These are phyloP conservation scores for Crucibulum laeve DNA, from an alignment of 768 basidiomycete genomes.

Conservation along the genomic window DNA sequence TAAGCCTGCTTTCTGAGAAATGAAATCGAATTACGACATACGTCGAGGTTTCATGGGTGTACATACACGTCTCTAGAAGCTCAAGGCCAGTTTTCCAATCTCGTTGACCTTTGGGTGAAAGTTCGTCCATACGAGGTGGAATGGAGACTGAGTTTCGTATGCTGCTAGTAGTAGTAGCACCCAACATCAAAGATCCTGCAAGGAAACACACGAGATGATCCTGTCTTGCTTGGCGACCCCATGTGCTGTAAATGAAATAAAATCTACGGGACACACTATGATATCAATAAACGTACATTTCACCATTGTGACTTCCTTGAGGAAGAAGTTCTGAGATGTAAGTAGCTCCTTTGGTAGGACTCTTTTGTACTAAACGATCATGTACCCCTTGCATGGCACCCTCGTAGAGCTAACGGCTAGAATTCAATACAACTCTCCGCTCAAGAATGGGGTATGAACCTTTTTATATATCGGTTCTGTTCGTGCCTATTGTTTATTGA, in stretches of 20 bases:
- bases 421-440: too few relatives aligned
- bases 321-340: slow-evolving; percentile 68
- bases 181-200: slow-evolving; percentile 71
- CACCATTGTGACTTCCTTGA: background rate
- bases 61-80: slow-evolving; percentile 68
- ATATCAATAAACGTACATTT: background rate
- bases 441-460: slow-evolving; percentile 10
- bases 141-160: slow-evolving; percentile 34
- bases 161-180: slow-evolving; percentile 52
- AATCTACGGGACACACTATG: background rate
- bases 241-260: slow-evolving; percentile 28
- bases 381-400: slow-evolving; percentile 68
- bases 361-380: slow-evolving; percentile 50
- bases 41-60: slow-evolving; percentile 24
- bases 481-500: slow-evolving; percentile 48
- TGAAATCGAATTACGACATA: background rate
- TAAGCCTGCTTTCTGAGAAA: too few relatives aligned
- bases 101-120: slow-evolving; percentile 42
- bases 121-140: slow-evolving; percentile 44
- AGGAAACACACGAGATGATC: slow-evolving; percentile 84
- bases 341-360: slow-evolving; percentile 39
- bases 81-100: slow-evolving; percentile 66
- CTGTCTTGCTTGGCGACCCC: slow-evolving; percentile 62
- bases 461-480: slow-evolving; percentile 54
- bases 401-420: slow-evolving; percentile 76